Evolutionary conservation across 2,329 filamentous ascomycete species (phyloP).

Genomic region (Neonectria faginata): DNA sequence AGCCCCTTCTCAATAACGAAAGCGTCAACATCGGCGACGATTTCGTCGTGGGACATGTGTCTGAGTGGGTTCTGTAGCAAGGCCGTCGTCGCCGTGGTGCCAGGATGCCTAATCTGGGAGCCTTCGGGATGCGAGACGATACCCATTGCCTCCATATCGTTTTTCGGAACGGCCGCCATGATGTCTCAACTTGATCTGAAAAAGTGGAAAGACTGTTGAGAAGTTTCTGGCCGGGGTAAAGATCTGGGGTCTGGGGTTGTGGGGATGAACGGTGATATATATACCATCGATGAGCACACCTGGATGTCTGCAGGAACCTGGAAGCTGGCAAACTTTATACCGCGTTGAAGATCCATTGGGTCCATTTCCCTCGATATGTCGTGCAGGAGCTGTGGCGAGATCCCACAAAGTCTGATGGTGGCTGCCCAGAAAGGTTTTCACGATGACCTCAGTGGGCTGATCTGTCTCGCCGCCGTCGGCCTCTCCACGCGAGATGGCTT

Average conservation of each 20-base stretch:
- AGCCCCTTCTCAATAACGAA: constrained; percentile 53
- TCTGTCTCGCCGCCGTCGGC: neutral
- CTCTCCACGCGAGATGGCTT: neutral
- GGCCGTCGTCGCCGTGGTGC: constrained; percentile 18
- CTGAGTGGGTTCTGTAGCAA: constrained; percentile 40
- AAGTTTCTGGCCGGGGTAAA: neutral
- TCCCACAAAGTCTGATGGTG: neutral
- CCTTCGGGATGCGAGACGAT: constrained; percentile 2
- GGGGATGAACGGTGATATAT: neutral
- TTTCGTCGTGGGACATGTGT: constrained; percentile 32
- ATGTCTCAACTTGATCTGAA: neutral
- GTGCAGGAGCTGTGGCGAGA: neutral
- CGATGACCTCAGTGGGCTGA: neutral
- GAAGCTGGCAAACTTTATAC: neutral
- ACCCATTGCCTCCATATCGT: constrained; percentile 10
- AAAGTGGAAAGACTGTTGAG: neutral
- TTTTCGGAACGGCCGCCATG: constrained; percentile 10
- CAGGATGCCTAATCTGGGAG: neutral
- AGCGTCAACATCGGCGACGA: constrained; percentile 34
- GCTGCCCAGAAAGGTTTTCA: neutral
- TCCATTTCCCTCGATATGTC: no score
- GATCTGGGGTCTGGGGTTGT: neutral
- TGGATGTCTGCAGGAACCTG: neutral
- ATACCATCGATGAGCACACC: neutral
- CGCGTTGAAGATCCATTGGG: no score